Evolutionary conservation across 2,329 filamentous ascomycete genomes (phyloP), one percentile per base, ranked within the genome.

Genomic region (Colletotrichum sp.): DNA sequence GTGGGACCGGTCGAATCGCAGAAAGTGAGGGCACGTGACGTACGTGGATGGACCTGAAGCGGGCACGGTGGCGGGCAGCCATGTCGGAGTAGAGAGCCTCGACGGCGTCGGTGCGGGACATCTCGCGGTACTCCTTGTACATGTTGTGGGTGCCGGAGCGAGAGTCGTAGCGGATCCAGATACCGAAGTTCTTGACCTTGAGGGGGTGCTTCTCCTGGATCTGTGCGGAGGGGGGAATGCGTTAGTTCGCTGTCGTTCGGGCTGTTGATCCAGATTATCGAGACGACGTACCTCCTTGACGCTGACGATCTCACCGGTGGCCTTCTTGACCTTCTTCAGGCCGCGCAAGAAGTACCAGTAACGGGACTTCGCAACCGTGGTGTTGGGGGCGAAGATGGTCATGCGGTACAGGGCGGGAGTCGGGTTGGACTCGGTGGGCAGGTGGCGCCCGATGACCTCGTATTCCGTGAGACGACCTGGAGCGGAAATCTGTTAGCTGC

Each of bases 121-220:
- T 95, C 93, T 99, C 97, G 88, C 97, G 95, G 95, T 98, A 99
- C 94, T 99, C 97, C 94, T 99, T 99, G 95, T 99, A 99, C 97
- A 99, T 99, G 95, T 99, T 99, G 96, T 99, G 97, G 85, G 97
- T 99, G 85, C 97, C 97, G 84, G 97, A 99, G 89, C 97, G 96
- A 79, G 98, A 99, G 91, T 99, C 96, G 92, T 99, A 99, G 88
- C 98, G 96, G 91, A 99, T 94, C 98, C 98, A 99, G 93, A 99
- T 94, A 88, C 97, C 97, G 88, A 99, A 99, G 95, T 98, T 99
- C 96, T 99, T 99, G 93, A 99, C 96, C 93, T 98, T 98, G 86
- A 96, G 92, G 85, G 97, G 97, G 89, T 95, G 96, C 94, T 99
- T 99, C 96, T 99, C 97, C 90, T 93, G 90, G 91, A 99, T 98